A percentile compares a stretch with the other conserved stretches of the same genome.
Evolutionary conservation across 2,329 filamentous ascomycete species (phyloP).

Genomic region (Annulohypoxylon truncatum): DNA sequence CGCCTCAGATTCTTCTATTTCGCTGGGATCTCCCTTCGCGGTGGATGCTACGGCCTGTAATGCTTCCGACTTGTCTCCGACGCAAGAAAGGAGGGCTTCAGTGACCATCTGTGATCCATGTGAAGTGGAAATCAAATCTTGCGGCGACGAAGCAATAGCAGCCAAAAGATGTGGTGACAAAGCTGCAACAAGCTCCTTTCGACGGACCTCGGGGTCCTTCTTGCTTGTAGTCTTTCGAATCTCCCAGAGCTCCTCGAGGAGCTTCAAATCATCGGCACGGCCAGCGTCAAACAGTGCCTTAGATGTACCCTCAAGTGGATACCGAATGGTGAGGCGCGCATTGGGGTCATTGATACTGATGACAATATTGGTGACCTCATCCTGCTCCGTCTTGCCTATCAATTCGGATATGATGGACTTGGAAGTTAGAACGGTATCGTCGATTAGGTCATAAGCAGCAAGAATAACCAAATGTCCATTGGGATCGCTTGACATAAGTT

Average conservation of each 20-base stretch:
- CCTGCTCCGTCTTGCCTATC: slow-evolving; percentile 75
- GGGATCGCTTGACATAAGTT: slow-evolving; percentile 83
- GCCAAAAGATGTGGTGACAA: slow-evolving; percentile 81
- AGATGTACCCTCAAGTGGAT: slow-evolving; percentile 79
- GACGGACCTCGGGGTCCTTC: slow-evolving; percentile 83
- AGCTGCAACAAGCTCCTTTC: slow-evolving; percentile 78
- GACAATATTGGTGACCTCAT: slow-evolving; percentile 72
- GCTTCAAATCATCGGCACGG: slow-evolving; percentile 73
- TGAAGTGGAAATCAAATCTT: slow-evolving; percentile 76
- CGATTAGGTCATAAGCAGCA: slow-evolving; percentile 88
- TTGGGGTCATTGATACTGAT: slow-evolving; percentile 73
- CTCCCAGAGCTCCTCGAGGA: slow-evolving; percentile 81
- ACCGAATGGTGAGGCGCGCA: slow-evolving; percentile 76
- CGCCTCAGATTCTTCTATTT: slow-evolving; percentile 54
- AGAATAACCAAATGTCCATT: slow-evolving; percentile 85
- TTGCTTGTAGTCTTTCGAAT: slow-evolving; percentile 89
- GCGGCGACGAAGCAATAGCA: slow-evolving; percentile 75
- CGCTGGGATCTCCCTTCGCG: slow-evolving; percentile 67
- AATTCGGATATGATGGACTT: slow-evolving; percentile 92
- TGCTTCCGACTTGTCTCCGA: slow-evolving; percentile 80
- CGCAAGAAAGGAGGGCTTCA: slow-evolving; percentile 81
- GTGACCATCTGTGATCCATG: slow-evolving; percentile 90
- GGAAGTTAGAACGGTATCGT: slow-evolving; percentile 89
- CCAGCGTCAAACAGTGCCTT: slow-evolving; percentile 70
- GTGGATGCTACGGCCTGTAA: slow-evolving; percentile 75